Conservation (phyloP, 176 grass and related monocot species). For the Musa schizocarpa region DNA sequence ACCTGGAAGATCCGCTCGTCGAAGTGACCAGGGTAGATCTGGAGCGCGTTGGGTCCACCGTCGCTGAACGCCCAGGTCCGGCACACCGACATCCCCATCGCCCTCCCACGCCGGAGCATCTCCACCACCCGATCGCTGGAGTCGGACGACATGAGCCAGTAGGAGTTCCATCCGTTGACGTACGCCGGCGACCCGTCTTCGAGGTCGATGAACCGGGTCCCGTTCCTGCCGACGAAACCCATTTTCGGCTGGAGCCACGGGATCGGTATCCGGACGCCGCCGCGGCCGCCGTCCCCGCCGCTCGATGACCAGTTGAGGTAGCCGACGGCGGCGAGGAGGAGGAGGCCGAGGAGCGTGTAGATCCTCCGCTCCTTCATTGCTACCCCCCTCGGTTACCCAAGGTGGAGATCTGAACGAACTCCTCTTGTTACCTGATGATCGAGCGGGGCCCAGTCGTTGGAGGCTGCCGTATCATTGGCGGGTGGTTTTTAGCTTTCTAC, state of each 20-base stretch:
- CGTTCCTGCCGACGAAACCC: constrained; percentile 46
- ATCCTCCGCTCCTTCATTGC: constrained; percentile 36
- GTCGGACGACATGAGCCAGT: constrained; percentile 64
- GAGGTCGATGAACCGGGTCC: constrained; percentile 61
- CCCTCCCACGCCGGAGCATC: constrained; percentile 68
- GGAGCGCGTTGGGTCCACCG: constrained; percentile 58
- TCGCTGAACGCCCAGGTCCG: constrained; percentile 88
- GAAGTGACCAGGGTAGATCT: constrained; percentile 81
- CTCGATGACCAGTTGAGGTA: constrained; percentile 48
- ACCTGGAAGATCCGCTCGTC: constrained; percentile 77
- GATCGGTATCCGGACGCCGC: constrained; percentile 49
- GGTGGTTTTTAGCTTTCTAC: too few relatives aligned
- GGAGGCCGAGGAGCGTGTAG: constrained; percentile 48
- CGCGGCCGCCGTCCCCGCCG: background rate
- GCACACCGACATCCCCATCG: constrained; percentile 76
- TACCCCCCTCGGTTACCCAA: background rate
- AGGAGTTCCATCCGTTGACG: constrained; percentile 96
- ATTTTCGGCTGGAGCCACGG: constrained; percentile 90
- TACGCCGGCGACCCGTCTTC: constrained; percentile 42
- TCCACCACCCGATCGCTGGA: constrained; percentile 38
- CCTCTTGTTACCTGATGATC: background rate
- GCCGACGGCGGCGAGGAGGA: constrained; percentile 46
- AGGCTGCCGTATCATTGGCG: too few relatives aligned
- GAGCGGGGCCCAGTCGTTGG: background rate
- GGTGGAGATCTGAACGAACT: background rate